phyloP scores from a whole-genome alignment of 2,329 filamentous ascomycete genomes.

The Cadophora malorum region DNA sequence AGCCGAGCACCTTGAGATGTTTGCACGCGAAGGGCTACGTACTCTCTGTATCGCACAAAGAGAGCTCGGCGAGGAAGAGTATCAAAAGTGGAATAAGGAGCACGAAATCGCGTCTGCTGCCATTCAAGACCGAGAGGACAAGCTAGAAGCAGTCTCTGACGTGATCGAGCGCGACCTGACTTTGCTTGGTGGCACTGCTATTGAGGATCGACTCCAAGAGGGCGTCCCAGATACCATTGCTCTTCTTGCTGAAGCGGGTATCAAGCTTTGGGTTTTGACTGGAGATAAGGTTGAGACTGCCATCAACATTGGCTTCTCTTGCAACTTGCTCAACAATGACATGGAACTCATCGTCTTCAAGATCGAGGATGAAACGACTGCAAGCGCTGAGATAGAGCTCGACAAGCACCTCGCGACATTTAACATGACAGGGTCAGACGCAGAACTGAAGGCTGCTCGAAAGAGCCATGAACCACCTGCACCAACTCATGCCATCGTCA shows the following conservation, averaged over 20 bases:
- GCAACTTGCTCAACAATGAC: constrained; percentile 94
- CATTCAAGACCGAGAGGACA: constrained; percentile 87
- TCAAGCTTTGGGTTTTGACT: constrained; percentile 98
- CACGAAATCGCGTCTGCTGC: constrained; percentile 88
- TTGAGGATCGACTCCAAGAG: constrained; percentile 95
- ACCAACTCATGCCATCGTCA: constrained; percentile 89
- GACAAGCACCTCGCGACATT: constrained; percentile 77
- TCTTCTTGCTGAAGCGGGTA: constrained; percentile 87
- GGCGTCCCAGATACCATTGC: constrained; percentile 96
- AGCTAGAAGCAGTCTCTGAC: constrained; percentile 88
- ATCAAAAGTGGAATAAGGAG: constrained; percentile 81
- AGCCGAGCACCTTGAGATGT: constrained; percentile 95
- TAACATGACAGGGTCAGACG: constrained; percentile 80
- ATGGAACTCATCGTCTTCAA: constrained; percentile 97
- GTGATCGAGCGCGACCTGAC: constrained; percentile 88
- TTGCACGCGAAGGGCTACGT: constrained; percentile 91
- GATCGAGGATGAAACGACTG: constrained; percentile 73
- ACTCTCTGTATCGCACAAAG: constrained; percentile 93
- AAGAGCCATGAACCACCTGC: constrained; percentile 85
- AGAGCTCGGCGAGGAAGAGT: constrained; percentile 81
- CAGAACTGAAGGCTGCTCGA: constrained; percentile 80
- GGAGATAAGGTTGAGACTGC: constrained; percentile 99
- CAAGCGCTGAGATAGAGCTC: constrained; percentile 71
- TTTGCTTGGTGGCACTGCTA: constrained; percentile 91
- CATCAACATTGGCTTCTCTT: constrained; percentile 99